Evolutionary conservation across 164 flowering plant genomes (phyloP), one percentile per base, ranked within the genome.

Genomic region (Macadamia tetraphylla): DNA sequence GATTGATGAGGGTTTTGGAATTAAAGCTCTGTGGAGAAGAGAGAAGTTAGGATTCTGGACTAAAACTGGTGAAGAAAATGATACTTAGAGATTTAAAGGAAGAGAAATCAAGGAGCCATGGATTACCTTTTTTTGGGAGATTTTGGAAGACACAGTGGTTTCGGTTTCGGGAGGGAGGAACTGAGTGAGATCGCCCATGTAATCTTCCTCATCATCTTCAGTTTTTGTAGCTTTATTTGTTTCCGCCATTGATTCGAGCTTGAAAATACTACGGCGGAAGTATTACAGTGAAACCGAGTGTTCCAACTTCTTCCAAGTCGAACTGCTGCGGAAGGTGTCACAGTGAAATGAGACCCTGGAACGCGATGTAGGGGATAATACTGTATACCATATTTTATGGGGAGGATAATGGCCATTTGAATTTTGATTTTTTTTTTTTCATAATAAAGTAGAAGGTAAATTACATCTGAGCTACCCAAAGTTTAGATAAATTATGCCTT

Each of bases 121-220:
- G 51, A 53, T 60, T 14, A 80, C 88, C 86, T 77, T 83, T 69
- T 76, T 74, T 32, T 70, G 64, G 49, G 77, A 64, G 44, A 67
- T 11, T 73, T 74, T 13, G 3, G 84, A 13, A 58, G 83, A 78
- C 32, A 60, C 49, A 43, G 83, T 59, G 40, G 78, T 29, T 56
- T 23, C 23, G 23, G 23, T 23, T 23, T 86, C 88, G 0, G 89
- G 81, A 18, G 94, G 87, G 55, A 94, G 82, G 64, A 94, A 91
- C n/a, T 70, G 76, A 62, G 96, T 84, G 71, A 94, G 86, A 78
- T 94, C 93, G 0, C 86, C 97, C 93, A 94, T 86, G 84, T 94
- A 94, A 72, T 94, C 97, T 14, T 87, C 96, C 11, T 87, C 88
- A 53, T 81, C 82, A 65, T 70, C 80, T 14, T 62, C 63, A 3